These are phyloP conservation scores for Candolleomyces efflorescens DNA, from an alignment of 768 basidiomycete species.

Conservation along the genomic window DNA sequence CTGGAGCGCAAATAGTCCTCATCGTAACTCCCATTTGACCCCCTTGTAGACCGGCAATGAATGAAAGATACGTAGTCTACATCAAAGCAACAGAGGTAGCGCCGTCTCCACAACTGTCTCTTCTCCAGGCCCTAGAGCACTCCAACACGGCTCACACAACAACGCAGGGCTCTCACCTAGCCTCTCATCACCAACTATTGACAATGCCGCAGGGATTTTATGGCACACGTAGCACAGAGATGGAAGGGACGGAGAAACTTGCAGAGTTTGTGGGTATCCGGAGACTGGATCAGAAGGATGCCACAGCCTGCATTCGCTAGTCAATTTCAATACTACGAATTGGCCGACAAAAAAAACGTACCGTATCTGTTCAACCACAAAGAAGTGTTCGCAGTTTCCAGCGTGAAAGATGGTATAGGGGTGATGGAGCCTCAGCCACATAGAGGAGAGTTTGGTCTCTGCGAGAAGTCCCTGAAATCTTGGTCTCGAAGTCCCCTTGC, in stretches of 20 bases:
- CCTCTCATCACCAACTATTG: conserved; percentile 67
- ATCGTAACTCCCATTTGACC: not conserved
- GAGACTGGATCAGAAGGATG: conserved; percentile 51
- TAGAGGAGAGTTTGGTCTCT: conserved; percentile 46
- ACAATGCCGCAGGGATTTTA: conserved; percentile 65
- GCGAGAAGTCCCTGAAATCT: conserved; percentile 37
- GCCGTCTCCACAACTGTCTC: conserved; percentile 47
- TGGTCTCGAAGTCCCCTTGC: conserved; percentile 19
- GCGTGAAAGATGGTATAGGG: conserved; percentile 83
- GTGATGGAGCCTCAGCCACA: conserved; percentile 60
- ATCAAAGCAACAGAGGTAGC: conserved; percentile 30
- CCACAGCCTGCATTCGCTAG: conserved; percentile 39
- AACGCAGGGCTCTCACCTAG: conserved; percentile 77
- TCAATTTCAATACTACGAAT: not conserved
- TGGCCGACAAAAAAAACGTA: conserved; percentile 16
- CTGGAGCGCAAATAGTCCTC: not conserved
- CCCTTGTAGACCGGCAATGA: not conserved
- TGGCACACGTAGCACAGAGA: conserved; percentile 66
- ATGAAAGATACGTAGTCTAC: not conserved
- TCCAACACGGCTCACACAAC: conserved; percentile 73
- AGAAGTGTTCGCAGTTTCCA: conserved; percentile 79
- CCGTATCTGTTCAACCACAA: conserved; percentile 75
- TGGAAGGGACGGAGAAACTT: conserved; percentile 56
- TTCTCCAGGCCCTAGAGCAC: conserved; percentile 55
- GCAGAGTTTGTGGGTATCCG: conserved; percentile 66